Conservation (phyloP, 768 basidiomycete species). For the Macrolepiota albuminosa region DNA sequence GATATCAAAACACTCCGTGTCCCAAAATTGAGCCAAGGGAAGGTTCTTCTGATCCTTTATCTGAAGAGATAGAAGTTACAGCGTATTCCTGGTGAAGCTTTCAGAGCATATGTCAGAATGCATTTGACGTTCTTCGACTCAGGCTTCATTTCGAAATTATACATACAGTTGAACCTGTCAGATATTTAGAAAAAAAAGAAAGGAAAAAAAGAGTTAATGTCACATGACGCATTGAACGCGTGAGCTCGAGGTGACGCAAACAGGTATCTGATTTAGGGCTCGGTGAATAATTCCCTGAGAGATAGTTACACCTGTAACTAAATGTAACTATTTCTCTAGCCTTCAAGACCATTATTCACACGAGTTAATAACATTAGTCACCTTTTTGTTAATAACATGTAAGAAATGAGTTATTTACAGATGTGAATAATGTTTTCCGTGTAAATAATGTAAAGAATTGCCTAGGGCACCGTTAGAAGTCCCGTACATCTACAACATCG, state of each 20-base stretch:
- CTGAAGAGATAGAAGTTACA: neutral
- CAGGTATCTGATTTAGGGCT: neutral
- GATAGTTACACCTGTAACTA: too few species aligned
- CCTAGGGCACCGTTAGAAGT: too few species aligned
- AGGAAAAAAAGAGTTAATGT: neutral
- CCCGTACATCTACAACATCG: too few species aligned
- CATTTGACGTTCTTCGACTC: neutral
- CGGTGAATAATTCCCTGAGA: too few species aligned
- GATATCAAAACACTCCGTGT: neutral
- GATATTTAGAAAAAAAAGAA: neutral
- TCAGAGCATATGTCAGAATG: neutral
- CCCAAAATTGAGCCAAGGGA: neutral
- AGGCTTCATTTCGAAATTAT: neutral
- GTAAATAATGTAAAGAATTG: too few species aligned
- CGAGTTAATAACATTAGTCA: too few species aligned
- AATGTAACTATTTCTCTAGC: too few species aligned
- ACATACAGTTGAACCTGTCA: neutral
- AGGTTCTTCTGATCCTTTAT: neutral
- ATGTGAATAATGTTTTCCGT: too few species aligned
- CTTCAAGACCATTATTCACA: too few species aligned
- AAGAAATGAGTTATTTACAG: too few species aligned
- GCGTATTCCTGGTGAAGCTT: neutral
- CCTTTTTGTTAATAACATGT: too few species aligned
- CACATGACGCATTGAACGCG: slow-evolving; percentile 6
- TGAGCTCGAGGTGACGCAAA: neutral